Evolutionary conservation across 495 filamentous ascomycete genomes (phyloP).

Genomic region (Friedmanniomyces simplex): DNA sequence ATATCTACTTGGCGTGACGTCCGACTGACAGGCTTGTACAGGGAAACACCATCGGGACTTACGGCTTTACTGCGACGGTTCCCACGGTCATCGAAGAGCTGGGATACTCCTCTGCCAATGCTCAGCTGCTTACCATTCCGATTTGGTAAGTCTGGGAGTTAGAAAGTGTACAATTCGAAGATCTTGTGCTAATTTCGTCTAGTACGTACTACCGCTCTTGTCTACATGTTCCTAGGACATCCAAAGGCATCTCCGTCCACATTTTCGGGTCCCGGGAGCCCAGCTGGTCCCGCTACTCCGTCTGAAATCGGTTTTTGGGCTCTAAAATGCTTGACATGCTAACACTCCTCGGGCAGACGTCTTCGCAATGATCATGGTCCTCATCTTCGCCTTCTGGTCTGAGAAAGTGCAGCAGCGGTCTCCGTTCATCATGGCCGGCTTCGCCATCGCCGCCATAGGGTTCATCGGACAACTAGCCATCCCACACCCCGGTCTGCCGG

Average conservation of each 20-base stretch:
- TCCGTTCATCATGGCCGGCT: conserved; percentile 49
- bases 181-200: too few species aligned
- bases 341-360: neutral
- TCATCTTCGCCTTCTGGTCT: conserved; percentile 50
- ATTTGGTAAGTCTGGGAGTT: neutral
- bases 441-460: conserved; percentile 43
- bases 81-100: conserved; percentile 41
- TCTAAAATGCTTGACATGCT: too few species aligned
- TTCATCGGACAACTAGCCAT: conserved; percentile 51
- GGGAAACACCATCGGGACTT: conserved; percentile 9
- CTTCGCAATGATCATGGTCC: conserved; percentile 35
- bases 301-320: too few species aligned
- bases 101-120: conserved; percentile 49
- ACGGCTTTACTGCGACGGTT: conserved; percentile 57
- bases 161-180: too few species aligned
- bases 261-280: too few species aligned
- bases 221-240: too few species aligned
- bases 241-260: too few species aligned
- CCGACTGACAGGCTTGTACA: neutral
- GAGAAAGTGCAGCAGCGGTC: conserved; percentile 51
- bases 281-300: too few species aligned
- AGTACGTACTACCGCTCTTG: too few species aligned
- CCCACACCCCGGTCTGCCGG: conserved; percentile 28
- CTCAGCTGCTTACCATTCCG: conserved; percentile 62
- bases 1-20: neutral